phyloP scores from a whole-genome alignment of 257 asterid genomes.

The Thymus mandschuricus region DNA sequence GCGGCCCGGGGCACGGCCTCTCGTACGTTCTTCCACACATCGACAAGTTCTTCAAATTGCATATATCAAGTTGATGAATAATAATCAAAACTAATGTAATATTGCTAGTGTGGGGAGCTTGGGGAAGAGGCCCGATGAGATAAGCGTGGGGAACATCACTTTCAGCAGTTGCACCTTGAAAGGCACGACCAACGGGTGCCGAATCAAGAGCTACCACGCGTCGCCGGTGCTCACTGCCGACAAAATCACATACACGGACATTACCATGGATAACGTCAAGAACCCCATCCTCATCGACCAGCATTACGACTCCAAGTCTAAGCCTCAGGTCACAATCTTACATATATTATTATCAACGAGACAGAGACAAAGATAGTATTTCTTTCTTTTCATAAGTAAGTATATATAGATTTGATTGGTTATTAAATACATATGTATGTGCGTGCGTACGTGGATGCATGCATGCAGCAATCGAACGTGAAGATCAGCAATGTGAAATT shows the following conservation, averaged over 20 bases:
- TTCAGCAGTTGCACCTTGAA: slow-evolving; percentile 55
- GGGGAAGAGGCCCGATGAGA: slow-evolving; percentile 60
- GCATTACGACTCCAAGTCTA: slow-evolving; percentile 54
- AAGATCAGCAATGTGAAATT: slow-evolving; percentile 56
- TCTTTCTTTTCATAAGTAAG: too few relatives aligned
- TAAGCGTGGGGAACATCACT: slow-evolving; percentile 39
- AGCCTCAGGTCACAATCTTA: slow-evolving; percentile 14
- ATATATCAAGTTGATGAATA: too few relatives aligned
- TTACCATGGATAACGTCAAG: slow-evolving; percentile 46
- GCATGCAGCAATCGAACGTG: slow-evolving; percentile 62
- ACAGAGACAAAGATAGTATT: too few relatives aligned
- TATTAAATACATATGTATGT: too few relatives aligned
- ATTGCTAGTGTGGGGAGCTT: slow-evolving; percentile 67
- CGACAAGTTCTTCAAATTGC: too few relatives aligned
- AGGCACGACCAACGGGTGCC: slow-evolving; percentile 80
- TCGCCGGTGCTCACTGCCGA: slow-evolving; percentile 49
- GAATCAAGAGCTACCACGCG: slow-evolving; percentile 66
- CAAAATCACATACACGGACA: slow-evolving; percentile 46
- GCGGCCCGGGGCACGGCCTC: slow-evolving; percentile 77
- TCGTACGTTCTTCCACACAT: slow-evolving; percentile 30
- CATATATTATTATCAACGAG: too few relatives aligned
- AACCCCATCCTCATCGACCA: slow-evolving; percentile 82
- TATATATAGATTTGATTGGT: too few relatives aligned
- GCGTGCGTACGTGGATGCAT: too few relatives aligned
- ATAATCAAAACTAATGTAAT: too few relatives aligned